Evolutionary conservation across 1,284 basidiomycete species (phyloP).

Genomic region (Heliocybe sulcata): DNA sequence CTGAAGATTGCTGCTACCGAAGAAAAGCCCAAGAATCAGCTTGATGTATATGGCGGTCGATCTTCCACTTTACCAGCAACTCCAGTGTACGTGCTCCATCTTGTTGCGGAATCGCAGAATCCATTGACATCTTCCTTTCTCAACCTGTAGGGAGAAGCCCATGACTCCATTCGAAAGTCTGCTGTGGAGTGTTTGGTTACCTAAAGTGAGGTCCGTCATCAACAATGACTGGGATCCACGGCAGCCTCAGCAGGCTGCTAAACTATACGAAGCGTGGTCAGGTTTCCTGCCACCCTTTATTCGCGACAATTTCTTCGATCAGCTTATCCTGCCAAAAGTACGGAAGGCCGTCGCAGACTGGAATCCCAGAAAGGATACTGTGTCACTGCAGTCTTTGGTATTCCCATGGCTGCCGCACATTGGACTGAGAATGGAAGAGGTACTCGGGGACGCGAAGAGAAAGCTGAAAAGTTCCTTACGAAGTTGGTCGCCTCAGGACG

Average conservation of each 20-base stretch:
- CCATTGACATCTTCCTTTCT: constrained; percentile 4
- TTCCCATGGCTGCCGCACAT: constrained; percentile 96
- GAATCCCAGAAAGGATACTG: constrained; percentile 53
- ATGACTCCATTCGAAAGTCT: constrained; percentile 97
- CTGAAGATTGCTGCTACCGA: constrained; percentile 48
- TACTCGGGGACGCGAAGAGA: constrained; percentile 81
- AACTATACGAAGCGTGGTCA: constrained; percentile 85
- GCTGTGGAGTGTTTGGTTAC: constrained; percentile 93
- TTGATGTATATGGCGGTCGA: constrained; percentile 51
- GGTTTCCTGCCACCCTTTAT: constrained; percentile 86
- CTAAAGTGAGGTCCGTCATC: constrained; percentile 83
- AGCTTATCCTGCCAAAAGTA: constrained; percentile 91
- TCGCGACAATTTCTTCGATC: constrained; percentile 91
- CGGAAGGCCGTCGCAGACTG: constrained; percentile 80
- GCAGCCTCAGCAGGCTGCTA: constrained; percentile 69
- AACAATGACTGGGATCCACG: constrained; percentile 91
- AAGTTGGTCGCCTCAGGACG: constrained; percentile 70
- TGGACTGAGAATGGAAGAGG: constrained; percentile 69
- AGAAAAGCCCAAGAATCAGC: constrained; percentile 32
- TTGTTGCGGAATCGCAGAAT: neutral
- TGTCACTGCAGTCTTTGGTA: constrained; percentile 73
- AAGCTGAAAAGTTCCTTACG: constrained; percentile 79
- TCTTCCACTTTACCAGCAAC: constrained; percentile 22
- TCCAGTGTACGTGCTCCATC: constrained; percentile 28
- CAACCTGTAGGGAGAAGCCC: constrained; percentile 37